Percentiles rank a stretch among this genome's conserved stretches.
Evolutionary conservation across 2,329 filamentous ascomycete species (phyloP).

Genomic region (Nigrospora osmanthi): DNA sequence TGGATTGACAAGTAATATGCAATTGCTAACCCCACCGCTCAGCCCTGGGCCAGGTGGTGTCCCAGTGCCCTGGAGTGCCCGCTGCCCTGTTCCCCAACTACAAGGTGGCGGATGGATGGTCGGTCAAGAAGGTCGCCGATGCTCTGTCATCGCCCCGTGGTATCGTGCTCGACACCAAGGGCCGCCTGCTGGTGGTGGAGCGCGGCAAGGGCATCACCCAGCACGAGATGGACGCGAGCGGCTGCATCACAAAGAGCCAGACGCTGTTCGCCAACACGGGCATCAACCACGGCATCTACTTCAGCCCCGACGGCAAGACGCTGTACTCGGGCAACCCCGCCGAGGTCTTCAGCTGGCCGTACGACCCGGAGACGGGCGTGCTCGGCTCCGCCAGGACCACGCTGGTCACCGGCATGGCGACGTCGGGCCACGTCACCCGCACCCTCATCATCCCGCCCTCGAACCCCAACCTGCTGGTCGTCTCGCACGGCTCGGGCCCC

Average conservation of each 20-base stretch:
- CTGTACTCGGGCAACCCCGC: conserved; percentile 37
- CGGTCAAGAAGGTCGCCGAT: conserved; percentile 17
- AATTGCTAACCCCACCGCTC: too few relatives aligned
- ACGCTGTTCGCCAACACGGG: conserved; percentile 9
- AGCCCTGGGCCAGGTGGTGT: too few relatives aligned
- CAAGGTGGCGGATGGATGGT: conserved; percentile 16
- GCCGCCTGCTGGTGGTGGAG: conserved; percentile 18
- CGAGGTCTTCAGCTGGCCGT: conserved; percentile 46
- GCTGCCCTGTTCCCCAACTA: conserved; percentile 11
- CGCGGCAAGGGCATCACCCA: conserved; percentile 16
- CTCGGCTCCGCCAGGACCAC: conserved; percentile 25
- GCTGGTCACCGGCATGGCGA: conserved; percentile 44
- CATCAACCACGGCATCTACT: conserved; percentile 33
- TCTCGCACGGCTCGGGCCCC: conserved; percentile 45
- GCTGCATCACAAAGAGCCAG: conserved; percentile 13
- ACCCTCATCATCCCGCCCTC: conserved; percentile 45
- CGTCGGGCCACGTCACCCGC: conserved; percentile 44
- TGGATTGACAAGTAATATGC: too few relatives aligned
- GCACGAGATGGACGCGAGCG: conserved; percentile 14
- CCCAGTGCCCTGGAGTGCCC: conserved; percentile 11
- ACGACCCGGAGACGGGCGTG: conserved; percentile 36
- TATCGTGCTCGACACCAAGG: conserved; percentile 12
- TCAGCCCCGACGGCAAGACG: conserved; percentile 25
- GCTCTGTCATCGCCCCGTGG: conserved; percentile 14
- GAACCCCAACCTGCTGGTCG: conserved; percentile 41